Percentiles rank a stretch among this genome's conserved stretches.
These are phyloP conservation scores for Apiotrichum gracile DNA, from an alignment of 1,284 basidiomycete genomes.

Conservation along the genomic window DNA sequence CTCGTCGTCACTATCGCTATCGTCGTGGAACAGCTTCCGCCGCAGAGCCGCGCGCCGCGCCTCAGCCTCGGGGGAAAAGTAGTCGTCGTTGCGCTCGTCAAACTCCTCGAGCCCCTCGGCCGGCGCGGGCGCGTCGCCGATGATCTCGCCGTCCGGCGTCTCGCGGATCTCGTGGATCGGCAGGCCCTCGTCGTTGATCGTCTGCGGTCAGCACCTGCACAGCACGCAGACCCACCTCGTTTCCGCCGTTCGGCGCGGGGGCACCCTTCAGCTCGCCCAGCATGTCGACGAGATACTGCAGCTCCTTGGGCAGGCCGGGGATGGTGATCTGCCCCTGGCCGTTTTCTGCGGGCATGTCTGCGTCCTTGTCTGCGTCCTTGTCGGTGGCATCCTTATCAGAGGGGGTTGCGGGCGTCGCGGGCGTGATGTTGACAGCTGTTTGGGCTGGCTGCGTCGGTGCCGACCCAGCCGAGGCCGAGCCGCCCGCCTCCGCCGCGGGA, in stretches of 20 bases:
- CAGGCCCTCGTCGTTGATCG: conserved; percentile 34
- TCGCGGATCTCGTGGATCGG: conserved; percentile 44
- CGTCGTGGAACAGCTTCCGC: conserved; percentile 28
- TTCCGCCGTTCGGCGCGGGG: neutral
- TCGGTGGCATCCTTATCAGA: no score
- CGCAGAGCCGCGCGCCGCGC: conserved; percentile 27
- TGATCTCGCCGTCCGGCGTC: conserved; percentile 26
- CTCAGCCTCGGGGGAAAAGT: conserved; percentile 30
- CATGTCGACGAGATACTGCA: conserved; percentile 18
- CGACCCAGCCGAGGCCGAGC: no score
- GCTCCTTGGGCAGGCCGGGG: conserved; percentile 2
- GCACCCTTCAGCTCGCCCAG: conserved; percentile 13
- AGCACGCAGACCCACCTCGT: neutral
- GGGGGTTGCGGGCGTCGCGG: neutral
- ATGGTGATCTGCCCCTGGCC: no score
- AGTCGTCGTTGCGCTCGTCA: conserved; percentile 21
- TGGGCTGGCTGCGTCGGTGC: neutral
- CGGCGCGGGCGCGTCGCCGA: conserved; percentile 22
- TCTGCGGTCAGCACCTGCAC: conserved; percentile 5
- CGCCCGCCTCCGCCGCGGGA: neutral
- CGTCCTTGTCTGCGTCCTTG: no score
- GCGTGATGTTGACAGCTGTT: neutral
- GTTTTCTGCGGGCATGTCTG: no score
- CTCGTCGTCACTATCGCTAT: conserved; percentile 9
- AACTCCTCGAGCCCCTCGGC: no score